Evolutionary conservation across 2,329 filamentous ascomycete genomes (phyloP).

Genomic region (Cladosporium sphaerospermum): DNA sequence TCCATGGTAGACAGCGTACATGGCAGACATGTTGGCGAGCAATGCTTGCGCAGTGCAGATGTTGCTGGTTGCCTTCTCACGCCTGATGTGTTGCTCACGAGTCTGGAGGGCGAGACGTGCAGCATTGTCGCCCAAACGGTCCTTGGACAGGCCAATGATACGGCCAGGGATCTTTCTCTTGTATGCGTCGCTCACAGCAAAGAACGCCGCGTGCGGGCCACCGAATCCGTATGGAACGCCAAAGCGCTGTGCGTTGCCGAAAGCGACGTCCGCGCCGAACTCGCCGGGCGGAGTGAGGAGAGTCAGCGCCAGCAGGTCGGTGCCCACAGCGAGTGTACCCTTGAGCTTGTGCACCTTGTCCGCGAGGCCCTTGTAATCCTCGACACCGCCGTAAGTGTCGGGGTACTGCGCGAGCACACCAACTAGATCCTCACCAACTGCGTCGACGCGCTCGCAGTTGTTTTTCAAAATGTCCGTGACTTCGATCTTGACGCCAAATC

Average conservation of each 20-base stretch:
- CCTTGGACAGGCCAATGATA: slow-evolving; percentile 85
- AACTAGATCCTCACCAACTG: slow-evolving; percentile 72
- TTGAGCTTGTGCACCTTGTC: slow-evolving; percentile 71
- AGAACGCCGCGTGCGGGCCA: slow-evolving; percentile 95
- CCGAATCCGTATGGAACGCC: slow-evolving; percentile 89
- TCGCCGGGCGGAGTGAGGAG: slow-evolving; percentile 84
- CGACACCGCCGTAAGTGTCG: slow-evolving; percentile 75
- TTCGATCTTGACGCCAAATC: slow-evolving; percentile 80
- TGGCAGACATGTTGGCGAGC: slow-evolving; percentile 89
- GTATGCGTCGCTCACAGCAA: slow-evolving; percentile 82
- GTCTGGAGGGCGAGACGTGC: slow-evolving; percentile 84
- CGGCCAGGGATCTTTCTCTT: slow-evolving; percentile 93
- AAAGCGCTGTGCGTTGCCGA: slow-evolving; percentile 85
- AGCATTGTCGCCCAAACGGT: slow-evolving; percentile 73
- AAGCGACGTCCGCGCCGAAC: slow-evolving; percentile 91
- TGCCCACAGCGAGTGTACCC: slow-evolving; percentile 78
- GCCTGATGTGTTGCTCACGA: slow-evolving; percentile 88
- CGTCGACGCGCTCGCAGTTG: slow-evolving; percentile 59
- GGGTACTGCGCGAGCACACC: slow-evolving; percentile 95
- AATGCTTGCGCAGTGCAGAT: slow-evolving; percentile 94
- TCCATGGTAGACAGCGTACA: slow-evolving; percentile 92
- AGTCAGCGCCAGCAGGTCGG: slow-evolving; percentile 82
- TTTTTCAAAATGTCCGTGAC: slow-evolving; percentile 65
- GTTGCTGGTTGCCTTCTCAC: slow-evolving; percentile 96
- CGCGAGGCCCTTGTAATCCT: slow-evolving; percentile 67